A percentile compares a stretch with the other conserved stretches of the same genome.
Evolutionary conservation across 768 basidiomycete genomes (phyloP).

Genomic region (Xanthoconium purpureum): DNA sequence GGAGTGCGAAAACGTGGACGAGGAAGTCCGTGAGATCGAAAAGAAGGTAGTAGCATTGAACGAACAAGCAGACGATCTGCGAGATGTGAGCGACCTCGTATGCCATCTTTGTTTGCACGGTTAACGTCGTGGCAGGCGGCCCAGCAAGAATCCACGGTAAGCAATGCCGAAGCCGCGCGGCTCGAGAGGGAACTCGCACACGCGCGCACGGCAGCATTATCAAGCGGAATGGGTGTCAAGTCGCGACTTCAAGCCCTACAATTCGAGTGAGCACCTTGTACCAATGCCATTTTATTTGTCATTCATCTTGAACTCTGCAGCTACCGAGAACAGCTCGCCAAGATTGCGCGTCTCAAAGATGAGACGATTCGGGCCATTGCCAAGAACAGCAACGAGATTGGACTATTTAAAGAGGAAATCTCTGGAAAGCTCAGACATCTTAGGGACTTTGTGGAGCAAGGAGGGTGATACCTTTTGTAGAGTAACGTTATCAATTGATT

Average conservation of each 20-base stretch:
- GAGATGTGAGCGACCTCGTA: conserved; percentile 56
- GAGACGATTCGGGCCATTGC: conserved; percentile 79
- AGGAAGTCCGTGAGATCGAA: conserved; percentile 71
- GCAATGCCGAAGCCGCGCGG: conserved; percentile 61
- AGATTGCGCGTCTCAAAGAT: conserved; percentile 68
- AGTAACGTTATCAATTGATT: background rate
- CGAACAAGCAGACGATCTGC: conserved; percentile 76
- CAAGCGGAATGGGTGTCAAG: conserved; percentile 81
- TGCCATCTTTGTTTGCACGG: background rate
- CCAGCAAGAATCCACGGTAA: conserved; percentile 69
- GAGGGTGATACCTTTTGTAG: conserved; percentile 24
- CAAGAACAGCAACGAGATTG: conserved; percentile 82
- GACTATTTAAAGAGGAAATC: conserved; percentile 76
- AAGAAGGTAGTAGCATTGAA: conserved; percentile 67
- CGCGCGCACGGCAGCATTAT: conserved; percentile 70
- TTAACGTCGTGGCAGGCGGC: conserved; percentile 50
- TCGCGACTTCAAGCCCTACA: conserved; percentile 72
- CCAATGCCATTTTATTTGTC: background rate
- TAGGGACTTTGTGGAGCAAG: conserved; percentile 62
- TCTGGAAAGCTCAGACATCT: conserved; percentile 67
- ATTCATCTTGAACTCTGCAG: conserved; percentile 36
- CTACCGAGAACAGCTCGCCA: conserved; percentile 77
- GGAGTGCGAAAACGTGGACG: conserved; percentile 78
- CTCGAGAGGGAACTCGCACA: conserved; percentile 72
- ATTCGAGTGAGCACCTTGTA: conserved; percentile 55